These are phyloP conservation scores for Rhodosporidiobolus sp. DNA, from an alignment of 768 basidiomycete genomes.

Conservation along the genomic window DNA sequence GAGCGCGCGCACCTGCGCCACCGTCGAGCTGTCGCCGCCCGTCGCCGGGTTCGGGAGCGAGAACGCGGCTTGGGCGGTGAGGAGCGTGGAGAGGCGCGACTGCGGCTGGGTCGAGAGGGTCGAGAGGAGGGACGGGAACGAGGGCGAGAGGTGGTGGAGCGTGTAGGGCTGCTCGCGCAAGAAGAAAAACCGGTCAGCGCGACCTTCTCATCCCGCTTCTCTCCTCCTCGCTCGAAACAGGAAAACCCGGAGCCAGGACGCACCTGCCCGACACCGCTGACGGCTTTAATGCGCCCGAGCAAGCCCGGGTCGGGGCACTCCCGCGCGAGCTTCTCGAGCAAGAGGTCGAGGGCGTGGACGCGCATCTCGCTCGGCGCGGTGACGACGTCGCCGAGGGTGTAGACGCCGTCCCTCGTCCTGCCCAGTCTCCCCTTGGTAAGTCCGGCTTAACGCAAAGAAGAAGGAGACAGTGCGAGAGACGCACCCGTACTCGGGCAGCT, in stretches of 20 bases:
- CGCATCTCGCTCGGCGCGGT: slow-evolving; percentile 16
- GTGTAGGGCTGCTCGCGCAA: not conserved
- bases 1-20: slow-evolving; percentile 4
- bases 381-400: slow-evolving; percentile 21
- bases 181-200: accelerated
- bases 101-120: not conserved
- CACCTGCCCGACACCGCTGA: slow-evolving; percentile 19
- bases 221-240: too few species aligned
- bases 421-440: too few species aligned
- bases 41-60: not conserved
- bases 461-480: not conserved
- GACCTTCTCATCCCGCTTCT: not conserved
- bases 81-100: not conserved
- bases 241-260: not conserved
- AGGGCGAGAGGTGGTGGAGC: slow-evolving; percentile 13
- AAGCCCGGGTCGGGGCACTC: slow-evolving; percentile 13
- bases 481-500: slow-evolving; percentile 27
- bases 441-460: not conserved
- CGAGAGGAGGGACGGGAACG: slow-evolving; percentile 1
- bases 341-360: slow-evolving; percentile 21
- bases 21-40: not conserved
- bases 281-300: not conserved
- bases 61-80: slow-evolving; percentile 1
- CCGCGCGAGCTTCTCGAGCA: slow-evolving; percentile 25
- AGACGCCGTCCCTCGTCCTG: slow-evolving; percentile 24